These are phyloP conservation scores for Psidium guajava DNA, from an alignment of 345 rosid species.

Conservation along the genomic window DNA sequence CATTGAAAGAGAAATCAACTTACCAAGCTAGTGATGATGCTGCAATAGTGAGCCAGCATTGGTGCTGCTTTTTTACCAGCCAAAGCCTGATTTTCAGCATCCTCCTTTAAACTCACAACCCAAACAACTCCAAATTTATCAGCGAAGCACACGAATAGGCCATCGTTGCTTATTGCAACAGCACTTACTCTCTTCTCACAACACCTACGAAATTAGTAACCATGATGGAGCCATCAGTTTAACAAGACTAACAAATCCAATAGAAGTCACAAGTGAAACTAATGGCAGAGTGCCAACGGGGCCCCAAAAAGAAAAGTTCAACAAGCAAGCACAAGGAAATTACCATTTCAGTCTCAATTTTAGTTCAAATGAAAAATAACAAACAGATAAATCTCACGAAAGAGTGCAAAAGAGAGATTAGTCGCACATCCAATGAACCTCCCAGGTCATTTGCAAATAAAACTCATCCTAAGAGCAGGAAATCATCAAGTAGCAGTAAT, in stretches of 20 bases:
- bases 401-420: neutral
- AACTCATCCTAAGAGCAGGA: neutral
- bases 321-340: neutral
- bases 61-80: constrained; percentile 49
- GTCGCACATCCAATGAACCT: neutral
- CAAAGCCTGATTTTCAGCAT: constrained; percentile 19
- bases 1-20: neutral
- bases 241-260: neutral
- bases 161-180: constrained; percentile 60
- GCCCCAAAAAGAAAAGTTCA: neutral
- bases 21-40: constrained; percentile 89
- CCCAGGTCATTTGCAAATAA: neutral
- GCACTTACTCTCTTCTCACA: constrained; percentile 94
- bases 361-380: neutral
- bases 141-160: constrained; percentile 62
- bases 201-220: constrained; percentile 22
- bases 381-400: neutral
- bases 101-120: constrained; percentile 49
- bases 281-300: neutral
- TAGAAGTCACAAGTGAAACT: neutral
- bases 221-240: neutral
- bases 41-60: constrained; percentile 86
- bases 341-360: neutral
- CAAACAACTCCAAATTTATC: constrained; percentile 97
- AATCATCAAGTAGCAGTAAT: neutral